These are phyloP conservation scores for Adansonia grandidieri DNA, from an alignment of 441 rosid species.

Conservation along the genomic window DNA sequence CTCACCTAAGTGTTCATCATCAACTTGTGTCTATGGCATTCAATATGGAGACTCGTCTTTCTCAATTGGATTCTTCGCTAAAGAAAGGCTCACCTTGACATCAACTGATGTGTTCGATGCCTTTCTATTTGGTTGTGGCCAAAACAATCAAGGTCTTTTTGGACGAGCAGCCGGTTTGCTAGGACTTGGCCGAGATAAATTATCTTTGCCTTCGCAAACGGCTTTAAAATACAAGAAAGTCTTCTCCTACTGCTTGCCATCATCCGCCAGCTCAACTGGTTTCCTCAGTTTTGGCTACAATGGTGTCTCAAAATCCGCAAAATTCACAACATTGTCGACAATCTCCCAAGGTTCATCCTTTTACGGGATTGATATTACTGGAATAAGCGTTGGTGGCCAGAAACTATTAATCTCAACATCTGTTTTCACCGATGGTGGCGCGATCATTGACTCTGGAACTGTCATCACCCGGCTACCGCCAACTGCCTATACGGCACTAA, in stretches of 20 bases:
- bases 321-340: conserved; percentile 62
- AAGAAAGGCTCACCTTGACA: conserved; percentile 59
- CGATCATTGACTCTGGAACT: conserved; percentile 66
- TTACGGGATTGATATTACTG: conserved; percentile 55
- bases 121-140: conserved; percentile 77
- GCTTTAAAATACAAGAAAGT: conserved; percentile 54
- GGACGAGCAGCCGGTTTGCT: conserved; percentile 67
- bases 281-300: conserved; percentile 70
- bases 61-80: conserved; percentile 65
- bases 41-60: conserved; percentile 75
- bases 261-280: conserved; percentile 64
- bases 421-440: conserved; percentile 47
- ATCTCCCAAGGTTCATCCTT: conserved; percentile 42
- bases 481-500: conserved; percentile 47
- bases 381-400: conserved; percentile 51
- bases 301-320: conserved; percentile 40
- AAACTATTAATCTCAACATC: conserved; percentile 49
- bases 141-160: conserved; percentile 68
- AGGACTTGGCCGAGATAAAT: conserved; percentile 72
- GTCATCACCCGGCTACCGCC: conserved; percentile 71
- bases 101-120: conserved; percentile 44
- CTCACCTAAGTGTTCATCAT: conserved; percentile 46
- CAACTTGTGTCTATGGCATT: conserved; percentile 67
- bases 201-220: conserved; percentile 74
- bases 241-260: conserved; percentile 85